These are phyloP conservation scores for Neofusicoccum sp. DNA, from an alignment of 2,329 filamentous ascomycete genomes.

Conservation along the genomic window DNA sequence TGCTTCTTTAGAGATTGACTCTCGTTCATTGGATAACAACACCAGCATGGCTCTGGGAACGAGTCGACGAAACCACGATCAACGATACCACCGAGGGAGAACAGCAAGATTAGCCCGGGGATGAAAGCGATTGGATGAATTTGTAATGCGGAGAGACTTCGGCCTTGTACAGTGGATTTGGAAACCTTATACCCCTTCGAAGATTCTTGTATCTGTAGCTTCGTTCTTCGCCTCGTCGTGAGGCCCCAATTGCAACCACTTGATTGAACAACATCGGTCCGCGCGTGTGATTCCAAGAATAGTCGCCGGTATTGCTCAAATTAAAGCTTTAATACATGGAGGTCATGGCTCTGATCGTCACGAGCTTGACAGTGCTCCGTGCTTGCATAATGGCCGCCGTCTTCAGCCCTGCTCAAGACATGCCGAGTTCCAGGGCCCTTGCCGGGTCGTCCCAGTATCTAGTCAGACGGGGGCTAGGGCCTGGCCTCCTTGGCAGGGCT, in stretches of 20 bases:
- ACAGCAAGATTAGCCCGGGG: background rate
- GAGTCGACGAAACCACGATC: conserved; percentile 16
- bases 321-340: background rate
- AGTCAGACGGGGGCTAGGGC: too few relatives aligned
- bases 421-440: too few relatives aligned
- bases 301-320: background rate
- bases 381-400: background rate
- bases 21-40: background rate
- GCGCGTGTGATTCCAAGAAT: background rate
- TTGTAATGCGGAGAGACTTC: conserved; percentile 6
- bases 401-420: too few relatives aligned
- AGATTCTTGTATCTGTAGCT: conserved; percentile 14
- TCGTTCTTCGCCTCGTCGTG: background rate
- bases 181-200: conserved; percentile 13
- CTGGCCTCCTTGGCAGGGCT: too few relatives aligned
- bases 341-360: background rate
- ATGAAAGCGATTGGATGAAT: conserved; percentile 8
- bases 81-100: conserved; percentile 8
- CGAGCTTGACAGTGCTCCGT: background rate
- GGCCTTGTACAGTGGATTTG: background rate
- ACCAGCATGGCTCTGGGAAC: conserved; percentile 17
- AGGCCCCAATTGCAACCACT: background rate
- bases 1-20: conserved; percentile 16
- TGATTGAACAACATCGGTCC: background rate
- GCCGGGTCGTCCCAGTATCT: too few relatives aligned